Percentiles rank a stretch among this genome's conserved stretches.
Evolutionary conservation across 2,329 filamentous ascomycete species (phyloP).

Genomic region (Colletotrichum truncatum): DNA sequence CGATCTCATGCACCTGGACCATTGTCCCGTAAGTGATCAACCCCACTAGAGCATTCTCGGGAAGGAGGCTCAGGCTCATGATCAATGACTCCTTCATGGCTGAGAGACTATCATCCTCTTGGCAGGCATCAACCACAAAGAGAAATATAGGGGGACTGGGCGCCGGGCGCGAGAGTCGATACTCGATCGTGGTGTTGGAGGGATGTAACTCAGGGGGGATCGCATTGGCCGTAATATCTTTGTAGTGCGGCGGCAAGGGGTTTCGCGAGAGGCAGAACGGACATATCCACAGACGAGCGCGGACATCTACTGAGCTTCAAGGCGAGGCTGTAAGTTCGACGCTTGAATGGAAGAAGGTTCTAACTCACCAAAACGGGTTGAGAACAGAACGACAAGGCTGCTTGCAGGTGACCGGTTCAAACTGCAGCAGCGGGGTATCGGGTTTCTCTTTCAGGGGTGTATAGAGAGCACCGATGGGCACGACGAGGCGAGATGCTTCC

Average conservation of each 20-base stretch:
- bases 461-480: constrained; percentile 95
- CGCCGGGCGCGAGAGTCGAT: constrained; percentile 82
- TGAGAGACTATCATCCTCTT: constrained; percentile 86
- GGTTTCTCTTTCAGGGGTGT: constrained; percentile 96
- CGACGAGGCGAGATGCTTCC: constrained; percentile 94
- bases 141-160: constrained; percentile 87
- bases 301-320: constrained; percentile 80
- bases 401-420: constrained; percentile 97
- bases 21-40: constrained; percentile 93
- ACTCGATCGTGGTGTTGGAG: constrained; percentile 89
- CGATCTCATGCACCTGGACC: constrained; percentile 97
- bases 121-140: constrained; percentile 88
- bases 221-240: constrained; percentile 85
- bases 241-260: constrained; percentile 85
- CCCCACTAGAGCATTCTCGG: constrained; percentile 83
- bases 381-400: constrained; percentile 93
- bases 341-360: not conserved
- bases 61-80: constrained; percentile 84
- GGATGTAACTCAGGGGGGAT: constrained; percentile 87
- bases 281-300: constrained; percentile 87
- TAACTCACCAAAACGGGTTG: constrained; percentile 90
- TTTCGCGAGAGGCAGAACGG: constrained; percentile 89
- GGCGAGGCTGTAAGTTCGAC: constrained; percentile 32
- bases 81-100: constrained; percentile 87
- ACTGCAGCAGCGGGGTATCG: constrained; percentile 87